A percentile compares a stretch with the other conserved stretches of the same genome.
Evolutionary conservation across 345 rosid genomes (phyloP).

Genomic region (Nasturtium officinale): DNA sequence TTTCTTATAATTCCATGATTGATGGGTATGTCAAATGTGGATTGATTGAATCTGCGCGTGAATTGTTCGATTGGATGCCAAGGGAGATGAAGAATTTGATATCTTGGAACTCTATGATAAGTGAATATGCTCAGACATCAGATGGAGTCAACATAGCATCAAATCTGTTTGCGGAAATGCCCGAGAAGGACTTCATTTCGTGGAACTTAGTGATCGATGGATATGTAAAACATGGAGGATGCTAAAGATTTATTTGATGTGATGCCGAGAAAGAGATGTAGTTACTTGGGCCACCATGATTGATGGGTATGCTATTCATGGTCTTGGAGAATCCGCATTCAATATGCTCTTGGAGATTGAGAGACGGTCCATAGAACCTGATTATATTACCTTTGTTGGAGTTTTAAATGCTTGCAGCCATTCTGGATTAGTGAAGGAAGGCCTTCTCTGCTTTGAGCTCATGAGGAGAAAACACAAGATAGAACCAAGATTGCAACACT

Average conservation of each 20-base stretch:
- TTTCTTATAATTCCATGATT: constrained; percentile 51
- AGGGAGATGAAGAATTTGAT: constrained; percentile 48
- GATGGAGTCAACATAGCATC: constrained; percentile 49
- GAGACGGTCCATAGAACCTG: constrained; percentile 48
- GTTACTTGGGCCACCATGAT: constrained; percentile 65
- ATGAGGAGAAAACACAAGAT: constrained; percentile 54
- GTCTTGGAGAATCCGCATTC: constrained; percentile 55
- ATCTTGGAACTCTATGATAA: constrained; percentile 72
- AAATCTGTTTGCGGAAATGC: constrained; percentile 58
- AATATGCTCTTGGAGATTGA: constrained; percentile 46
- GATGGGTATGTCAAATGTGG: constrained; percentile 62
- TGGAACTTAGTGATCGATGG: constrained; percentile 70
- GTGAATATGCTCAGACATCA: constrained; percentile 48
- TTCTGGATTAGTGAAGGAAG: constrained; percentile 63
- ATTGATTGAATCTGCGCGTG: constrained; percentile 48
- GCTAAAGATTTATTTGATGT: constrained; percentile 49
- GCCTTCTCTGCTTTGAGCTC: constrained; percentile 54
- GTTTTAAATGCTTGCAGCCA: constrained; percentile 67
- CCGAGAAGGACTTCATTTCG: constrained; percentile 59
- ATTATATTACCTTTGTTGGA: constrained; percentile 58
- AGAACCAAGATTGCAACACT: constrained; percentile 60
- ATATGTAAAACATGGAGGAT: constrained; percentile 50
- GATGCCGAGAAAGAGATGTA: constrained; percentile 56
- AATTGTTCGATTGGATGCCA: constrained; percentile 57
- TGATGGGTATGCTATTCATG: constrained; percentile 61